Conservation (phyloP, 2,329 filamentous ascomycete species). For the Pseudocercospora cruenta region DNA sequence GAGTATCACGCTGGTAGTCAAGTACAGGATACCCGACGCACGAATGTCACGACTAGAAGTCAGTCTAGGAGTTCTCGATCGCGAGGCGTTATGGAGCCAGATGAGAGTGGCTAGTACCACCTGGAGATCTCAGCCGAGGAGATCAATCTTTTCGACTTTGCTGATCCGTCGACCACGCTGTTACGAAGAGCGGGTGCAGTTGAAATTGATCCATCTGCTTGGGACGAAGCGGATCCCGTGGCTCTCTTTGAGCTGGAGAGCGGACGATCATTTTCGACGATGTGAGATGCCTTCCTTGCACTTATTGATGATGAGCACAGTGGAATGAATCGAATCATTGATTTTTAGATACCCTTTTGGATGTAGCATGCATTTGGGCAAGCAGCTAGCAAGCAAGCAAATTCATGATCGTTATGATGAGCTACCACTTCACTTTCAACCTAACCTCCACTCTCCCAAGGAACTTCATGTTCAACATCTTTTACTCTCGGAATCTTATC, state of each 20-base stretch:
- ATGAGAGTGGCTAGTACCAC: background rate
- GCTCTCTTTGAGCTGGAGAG: background rate
- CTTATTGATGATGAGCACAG: conserved; percentile 1
- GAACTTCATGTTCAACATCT: conserved; percentile 48
- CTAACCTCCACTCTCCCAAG: conserved; percentile 12
- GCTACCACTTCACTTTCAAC: background rate
- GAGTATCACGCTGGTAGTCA: background rate
- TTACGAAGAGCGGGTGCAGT: background rate
- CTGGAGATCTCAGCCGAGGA: background rate
- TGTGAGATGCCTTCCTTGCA: background rate
- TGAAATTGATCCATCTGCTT: background rate
- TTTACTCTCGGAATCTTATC: conserved; percentile 44
- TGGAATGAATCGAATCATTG: background rate
- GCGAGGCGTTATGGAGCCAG: background rate
- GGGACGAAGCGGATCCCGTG: background rate
- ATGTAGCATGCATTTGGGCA: background rate
- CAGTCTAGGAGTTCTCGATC: background rate
- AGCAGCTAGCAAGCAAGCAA: background rate
- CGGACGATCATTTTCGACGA: background rate
- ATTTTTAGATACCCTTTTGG: conserved; percentile 9
- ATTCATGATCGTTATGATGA: background rate
- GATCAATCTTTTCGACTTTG: background rate
- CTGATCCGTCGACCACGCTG: background rate
- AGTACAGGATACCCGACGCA: background rate
- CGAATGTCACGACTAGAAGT: conserved; percentile 8